Conservation (phyloP, 495 filamentous ascomycete species). For the Xylaria cubensis region DNA sequence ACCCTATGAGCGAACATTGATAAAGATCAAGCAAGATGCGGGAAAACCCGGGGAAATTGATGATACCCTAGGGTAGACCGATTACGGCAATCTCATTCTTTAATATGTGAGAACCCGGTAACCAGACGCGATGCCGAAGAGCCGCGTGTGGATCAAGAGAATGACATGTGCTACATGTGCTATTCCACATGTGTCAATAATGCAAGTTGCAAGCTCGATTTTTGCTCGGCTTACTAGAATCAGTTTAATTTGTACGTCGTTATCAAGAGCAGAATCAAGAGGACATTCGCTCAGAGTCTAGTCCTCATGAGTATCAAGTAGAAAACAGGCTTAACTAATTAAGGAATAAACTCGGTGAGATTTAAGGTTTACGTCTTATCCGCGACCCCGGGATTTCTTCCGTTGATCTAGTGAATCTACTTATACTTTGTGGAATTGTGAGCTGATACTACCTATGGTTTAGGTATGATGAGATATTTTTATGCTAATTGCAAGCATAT, state of each 20-base stretch:
- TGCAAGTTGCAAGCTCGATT: background rate
- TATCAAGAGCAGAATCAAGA: background rate
- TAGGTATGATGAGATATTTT: constrained; percentile 12
- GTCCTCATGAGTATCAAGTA: background rate
- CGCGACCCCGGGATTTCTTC: background rate
- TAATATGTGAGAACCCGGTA: constrained; percentile 3
- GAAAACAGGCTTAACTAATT: background rate
- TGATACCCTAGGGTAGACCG: background rate
- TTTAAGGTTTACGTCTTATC: background rate
- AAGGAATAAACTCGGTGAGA: background rate
- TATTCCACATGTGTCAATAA: constrained; percentile 5
- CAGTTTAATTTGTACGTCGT: background rate
- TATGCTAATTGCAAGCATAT: background rate
- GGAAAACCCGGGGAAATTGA: background rate
- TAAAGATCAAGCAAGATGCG: background rate
- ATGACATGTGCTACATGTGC: constrained; percentile 8
- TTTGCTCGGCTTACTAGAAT: background rate
- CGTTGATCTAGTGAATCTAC: background rate
- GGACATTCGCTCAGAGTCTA: background rate
- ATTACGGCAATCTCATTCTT: background rate
- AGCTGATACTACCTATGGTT: background rate
- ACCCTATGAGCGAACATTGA: too few relatives aligned
- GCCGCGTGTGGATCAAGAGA: background rate
- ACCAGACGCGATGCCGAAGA: background rate
- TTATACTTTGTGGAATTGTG: background rate